These are phyloP conservation scores for Russula olivacea DNA, from an alignment of 768 basidiomycete species.

Conservation along the genomic window DNA sequence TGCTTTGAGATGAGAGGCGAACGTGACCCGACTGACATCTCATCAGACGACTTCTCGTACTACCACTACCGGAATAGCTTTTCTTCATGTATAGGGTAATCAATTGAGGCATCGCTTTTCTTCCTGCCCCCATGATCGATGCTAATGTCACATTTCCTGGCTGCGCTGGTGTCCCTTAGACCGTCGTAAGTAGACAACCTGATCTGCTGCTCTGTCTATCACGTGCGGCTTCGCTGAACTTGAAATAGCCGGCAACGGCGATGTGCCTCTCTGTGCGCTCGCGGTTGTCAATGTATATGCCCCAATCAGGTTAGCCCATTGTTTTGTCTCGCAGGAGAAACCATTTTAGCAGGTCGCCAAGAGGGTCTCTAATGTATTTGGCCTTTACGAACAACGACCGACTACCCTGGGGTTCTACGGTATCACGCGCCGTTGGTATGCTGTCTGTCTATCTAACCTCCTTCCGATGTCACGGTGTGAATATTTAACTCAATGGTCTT, in stretches of 20 bases:
- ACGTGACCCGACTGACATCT: not conserved
- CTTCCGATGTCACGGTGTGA: not conserved
- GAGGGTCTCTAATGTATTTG: not conserved
- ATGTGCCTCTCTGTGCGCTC: not conserved
- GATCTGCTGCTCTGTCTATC: too few relatives aligned
- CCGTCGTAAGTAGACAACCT: not conserved
- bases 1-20: not conserved
- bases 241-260: not conserved
- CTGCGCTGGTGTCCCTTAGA: not conserved
- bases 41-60: not conserved
- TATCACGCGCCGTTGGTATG: conserved; percentile 6
- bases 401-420: not conserved
- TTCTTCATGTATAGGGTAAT: not conserved
- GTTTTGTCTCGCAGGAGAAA: not conserved
- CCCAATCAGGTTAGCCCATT: conserved; percentile 5
- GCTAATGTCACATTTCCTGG: not conserved
- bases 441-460: not conserved
- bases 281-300: conserved; percentile 6
- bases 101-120: not conserved
- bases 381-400: not conserved
- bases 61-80: not conserved
- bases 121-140: not conserved
- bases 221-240: too few relatives aligned
- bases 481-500: not conserved
- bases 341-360: not conserved